Base-by-base conservation (phyloP, 2,329 filamentous ascomycete species). In the Ophiostoma australiae region DNA sequence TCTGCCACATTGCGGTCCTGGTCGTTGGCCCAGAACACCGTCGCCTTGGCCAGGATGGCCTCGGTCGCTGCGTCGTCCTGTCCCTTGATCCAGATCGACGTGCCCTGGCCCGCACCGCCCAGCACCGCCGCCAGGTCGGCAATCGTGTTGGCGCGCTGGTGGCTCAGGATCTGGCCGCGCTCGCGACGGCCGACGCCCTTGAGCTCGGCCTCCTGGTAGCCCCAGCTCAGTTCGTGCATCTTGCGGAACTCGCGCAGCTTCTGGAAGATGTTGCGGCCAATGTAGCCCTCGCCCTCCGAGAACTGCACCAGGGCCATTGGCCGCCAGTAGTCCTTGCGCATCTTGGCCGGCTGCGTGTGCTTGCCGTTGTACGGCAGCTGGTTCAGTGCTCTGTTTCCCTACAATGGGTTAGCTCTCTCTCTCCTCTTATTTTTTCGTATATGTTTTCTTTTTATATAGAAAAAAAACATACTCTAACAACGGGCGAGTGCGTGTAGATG, bases 261-360 rank as follows among this genome's bases (percentile, higher is more conserved):
- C 75, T 88, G 86, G 79, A 82, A 90, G 65, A 87, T 85, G 69
- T 83, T 85, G 39, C 85, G 85, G 33, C 89, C 89, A 17, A 88
- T 80, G 35, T 80, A 77, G 72, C 84, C 85, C 55, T 81, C 79
- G 63, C 84, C 85, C 65, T 79, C 72, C 63, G 84, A 83, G 77
- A 91, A 88, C 76, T 84, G 80, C 73, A 91, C 85, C 73, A 84
- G 79, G 69, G 87, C 87, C 76, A 90, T 80, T 7, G 86, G 86
- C 44, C 81, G 80, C 89, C 89, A 91, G 79, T 88, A 86, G 80
- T 91, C 89, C 78, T 88, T 89, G 72, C 89, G 87, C 55, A 91
- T 80, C 76, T 86, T 87, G 70, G 84, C 78, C 1, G 88, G 88
- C 74, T 86, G 85, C 67, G 86, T 84, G 79, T 91, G 90, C 78